Evolutionary conservation across 352 stramenopile genomes (phyloP), one percentile per base, ranked within the genome.

Genomic region (Phytopythium vexans): DNA sequence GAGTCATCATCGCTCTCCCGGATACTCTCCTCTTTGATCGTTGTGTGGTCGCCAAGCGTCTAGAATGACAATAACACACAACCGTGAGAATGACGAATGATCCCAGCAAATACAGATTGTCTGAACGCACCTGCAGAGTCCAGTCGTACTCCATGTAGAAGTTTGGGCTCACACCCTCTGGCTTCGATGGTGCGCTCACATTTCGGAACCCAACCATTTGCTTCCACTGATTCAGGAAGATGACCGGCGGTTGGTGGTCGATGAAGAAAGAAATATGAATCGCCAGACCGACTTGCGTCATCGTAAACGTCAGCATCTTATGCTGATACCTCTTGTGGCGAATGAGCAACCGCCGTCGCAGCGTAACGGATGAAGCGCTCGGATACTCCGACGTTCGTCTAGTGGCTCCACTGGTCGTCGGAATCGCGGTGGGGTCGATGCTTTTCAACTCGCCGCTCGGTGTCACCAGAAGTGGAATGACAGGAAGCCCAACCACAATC

Each of bases 131-230:
- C 58, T 82, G 74, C 8, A 85, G 46, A 32, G 14, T 36, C 84
- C 84, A 94, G 50, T 94, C 84, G 50, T 91, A 94, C 47, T 88
- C 80, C 54, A 94, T 69, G 27, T 81, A 82, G 50, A 76, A 74
- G 0, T 77, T 51, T 6, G 67, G 66, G 10, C 71, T 78, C 39
- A 92, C 55, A 7, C 64, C 66, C 48, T 90, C 77, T 11, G 79
- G 74, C 32, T 73, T 68, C 14, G 72, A 79, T 34, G 60, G 42
- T 15, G 62, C 68, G 32, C 69, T 65, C 39, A 86, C 41, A n/a
- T 72, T 72, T 42, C 74, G 61, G 8, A 93, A 72, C 7, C 68
- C 78, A 10, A 94, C 27, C 9, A 56, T 41, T 12, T 74, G 60
- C 36, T 70, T 52, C 73, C 81, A 89, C 40, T 84, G 55, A 36